Conservation (phyloP, 176 grass and related monocot genomes). For the Pharus latifolius region DNA sequence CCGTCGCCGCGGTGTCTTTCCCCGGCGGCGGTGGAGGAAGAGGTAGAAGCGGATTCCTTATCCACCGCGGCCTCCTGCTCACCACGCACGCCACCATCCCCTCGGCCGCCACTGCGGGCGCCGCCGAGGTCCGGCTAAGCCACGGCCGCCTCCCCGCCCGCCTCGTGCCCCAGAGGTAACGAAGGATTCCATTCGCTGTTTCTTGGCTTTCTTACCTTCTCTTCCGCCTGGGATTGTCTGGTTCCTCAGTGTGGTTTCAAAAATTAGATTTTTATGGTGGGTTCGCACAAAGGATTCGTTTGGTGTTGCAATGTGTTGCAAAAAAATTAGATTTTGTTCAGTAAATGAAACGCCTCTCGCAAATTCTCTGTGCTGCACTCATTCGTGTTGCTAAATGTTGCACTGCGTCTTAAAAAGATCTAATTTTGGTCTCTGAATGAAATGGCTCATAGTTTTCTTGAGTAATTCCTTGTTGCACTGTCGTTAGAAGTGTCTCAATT, state of each 20-base stretch:
- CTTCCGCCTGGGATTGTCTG: neutral
- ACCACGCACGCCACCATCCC: slow-evolving; percentile 80
- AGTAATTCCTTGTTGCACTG: neutral
- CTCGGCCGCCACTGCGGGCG: slow-evolving; percentile 35
- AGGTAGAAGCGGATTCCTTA: slow-evolving; percentile 64
- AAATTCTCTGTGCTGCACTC: slow-evolving; percentile 6
- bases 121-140: slow-evolving; percentile 59
- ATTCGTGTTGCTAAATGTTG: neutral
- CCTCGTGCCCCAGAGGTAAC: slow-evolving; percentile 74
- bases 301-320: neutral
- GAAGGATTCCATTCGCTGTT: neutral
- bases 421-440: neutral
- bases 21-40: slow-evolving; percentile 15
- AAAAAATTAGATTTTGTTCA: neutral
- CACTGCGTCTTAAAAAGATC: neutral
- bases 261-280: slow-evolving; percentile 2
- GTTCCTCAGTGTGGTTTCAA: neutral
- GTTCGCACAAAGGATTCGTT: neutral
- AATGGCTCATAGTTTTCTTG: neutral
- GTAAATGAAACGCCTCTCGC: neutral
- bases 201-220: neutral
- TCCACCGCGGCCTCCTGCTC: slow-evolving; percentile 74
- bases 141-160: slow-evolving; percentile 44
- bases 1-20: slow-evolving; percentile 55
- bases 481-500: neutral